phyloP scores from a whole-genome alignment of 1,284 basidiomycete genomes.

The Dichomitus squalens region DNA sequence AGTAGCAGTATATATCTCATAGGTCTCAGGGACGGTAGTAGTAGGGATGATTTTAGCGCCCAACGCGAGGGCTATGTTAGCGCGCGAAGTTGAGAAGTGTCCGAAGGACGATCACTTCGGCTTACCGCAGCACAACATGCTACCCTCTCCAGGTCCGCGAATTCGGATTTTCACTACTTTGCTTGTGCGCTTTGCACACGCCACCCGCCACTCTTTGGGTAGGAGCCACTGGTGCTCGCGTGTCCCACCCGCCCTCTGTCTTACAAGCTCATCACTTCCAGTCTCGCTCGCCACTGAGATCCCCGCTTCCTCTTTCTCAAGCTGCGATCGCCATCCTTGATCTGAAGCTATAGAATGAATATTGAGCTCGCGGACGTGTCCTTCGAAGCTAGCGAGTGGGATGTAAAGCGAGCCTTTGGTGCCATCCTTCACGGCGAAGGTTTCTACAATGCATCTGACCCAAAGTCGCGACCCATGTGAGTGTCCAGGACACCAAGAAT shows the following conservation, averaged over 20 bases:
- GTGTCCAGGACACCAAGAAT: slow-evolving; percentile 1
- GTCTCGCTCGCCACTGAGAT: background rate
- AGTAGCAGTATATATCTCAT: background rate
- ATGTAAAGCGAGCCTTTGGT: slow-evolving; percentile 57
- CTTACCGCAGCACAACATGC: background rate
- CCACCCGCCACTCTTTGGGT: too few relatives aligned
- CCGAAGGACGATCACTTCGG: background rate
- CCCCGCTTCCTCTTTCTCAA: too few relatives aligned
- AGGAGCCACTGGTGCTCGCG: too few relatives aligned
- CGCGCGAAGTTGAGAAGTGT: background rate
- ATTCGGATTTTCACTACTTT: too few relatives aligned
- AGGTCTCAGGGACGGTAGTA: too few relatives aligned
- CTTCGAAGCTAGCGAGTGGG: slow-evolving; percentile 51
- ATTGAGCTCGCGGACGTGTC: slow-evolving; percentile 51
- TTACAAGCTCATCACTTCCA: too few relatives aligned
- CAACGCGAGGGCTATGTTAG: background rate
- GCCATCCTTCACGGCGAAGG: slow-evolving; percentile 54
- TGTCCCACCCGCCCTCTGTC: too few relatives aligned
- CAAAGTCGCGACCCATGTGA: slow-evolving; percentile 36
- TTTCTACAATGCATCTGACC: slow-evolving; percentile 44
- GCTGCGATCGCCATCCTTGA: background rate
- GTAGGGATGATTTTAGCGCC: background rate
- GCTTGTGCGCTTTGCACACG: too few relatives aligned
- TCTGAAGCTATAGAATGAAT: slow-evolving; percentile 41
- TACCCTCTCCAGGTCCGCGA: background rate